These are phyloP conservation scores for Breviolum minutum DNA, from an alignment of 73 alveolate genomes.

Conservation along the genomic window DNA sequence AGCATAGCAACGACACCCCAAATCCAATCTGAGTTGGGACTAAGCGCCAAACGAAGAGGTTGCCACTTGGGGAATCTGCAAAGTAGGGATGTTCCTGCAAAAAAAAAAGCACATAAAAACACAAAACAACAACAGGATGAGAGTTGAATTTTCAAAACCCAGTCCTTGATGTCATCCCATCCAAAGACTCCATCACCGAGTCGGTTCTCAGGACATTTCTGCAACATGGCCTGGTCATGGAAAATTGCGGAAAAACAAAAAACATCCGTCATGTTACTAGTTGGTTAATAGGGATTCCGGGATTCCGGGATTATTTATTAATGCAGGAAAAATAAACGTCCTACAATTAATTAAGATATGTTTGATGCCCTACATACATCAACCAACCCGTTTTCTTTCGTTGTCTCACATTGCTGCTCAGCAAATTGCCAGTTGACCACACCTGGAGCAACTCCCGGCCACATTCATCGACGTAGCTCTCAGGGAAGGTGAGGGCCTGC, in stretches of 20 bases:
- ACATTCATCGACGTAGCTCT: background rate
- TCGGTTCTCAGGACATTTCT: slow-evolving; percentile 62
- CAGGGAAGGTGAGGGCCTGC: slow-evolving; percentile 58
- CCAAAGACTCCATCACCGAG: slow-evolving; percentile 85
- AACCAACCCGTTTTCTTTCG: background rate
- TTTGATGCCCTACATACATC: too few relatives aligned
- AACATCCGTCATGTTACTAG: background rate
- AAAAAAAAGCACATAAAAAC: too few relatives aligned
- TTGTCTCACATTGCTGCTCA: background rate
- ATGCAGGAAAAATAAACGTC: too few relatives aligned
- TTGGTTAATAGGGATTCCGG: too few relatives aligned
- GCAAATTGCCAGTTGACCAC: too few relatives aligned
- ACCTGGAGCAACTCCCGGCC: slow-evolving; percentile 52
- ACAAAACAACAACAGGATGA: background rate
- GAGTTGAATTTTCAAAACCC: background rate
- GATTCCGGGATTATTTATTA: too few relatives aligned
- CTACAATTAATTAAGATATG: too few relatives aligned
- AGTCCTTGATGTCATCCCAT: slow-evolving; percentile 89
- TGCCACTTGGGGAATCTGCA: slow-evolving; percentile 13
- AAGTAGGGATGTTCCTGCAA: slow-evolving; percentile 71
- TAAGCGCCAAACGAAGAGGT: slow-evolving; percentile 23
- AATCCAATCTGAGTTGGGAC: background rate
- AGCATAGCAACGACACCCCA: background rate
- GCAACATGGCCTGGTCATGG: slow-evolving; percentile 32
- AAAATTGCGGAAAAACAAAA: too few relatives aligned